Evolutionary conservation across 1,139 yeast species (phyloP).

Genomic region (Suhomyces coccinellae): DNA sequence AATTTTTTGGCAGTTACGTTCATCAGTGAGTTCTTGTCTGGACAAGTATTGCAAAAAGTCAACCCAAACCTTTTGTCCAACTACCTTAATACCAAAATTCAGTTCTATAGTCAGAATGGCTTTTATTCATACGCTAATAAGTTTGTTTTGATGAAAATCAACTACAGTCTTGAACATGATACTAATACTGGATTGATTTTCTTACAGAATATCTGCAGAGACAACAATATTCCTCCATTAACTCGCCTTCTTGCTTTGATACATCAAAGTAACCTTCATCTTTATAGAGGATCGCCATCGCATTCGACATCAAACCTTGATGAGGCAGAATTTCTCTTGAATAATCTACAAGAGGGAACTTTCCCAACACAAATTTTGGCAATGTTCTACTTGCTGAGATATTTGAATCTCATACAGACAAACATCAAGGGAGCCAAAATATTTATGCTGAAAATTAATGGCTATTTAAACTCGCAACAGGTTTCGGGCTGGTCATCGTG

Average conservation of each 20-base stretch:
- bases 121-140: constrained; percentile 20
- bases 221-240: constrained; percentile 16
- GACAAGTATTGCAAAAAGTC: constrained; percentile 31
- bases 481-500: constrained; percentile 24
- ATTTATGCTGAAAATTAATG: constrained; percentile 26
- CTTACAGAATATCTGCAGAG: constrained; percentile 23
- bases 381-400: constrained; percentile 26
- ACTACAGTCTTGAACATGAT: constrained; percentile 27
- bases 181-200: constrained; percentile 26
- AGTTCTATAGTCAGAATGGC: constrained; percentile 19
- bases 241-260: constrained; percentile 24
- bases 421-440: constrained; percentile 22
- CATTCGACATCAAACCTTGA: constrained; percentile 17
- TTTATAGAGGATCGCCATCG: constrained; percentile 31
- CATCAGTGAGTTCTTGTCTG: constrained; percentile 33
- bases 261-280: constrained; percentile 25
- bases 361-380: constrained; percentile 33
- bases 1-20: constrained; percentile 23
- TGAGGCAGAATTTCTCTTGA: constrained; percentile 16
- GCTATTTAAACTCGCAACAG: constrained; percentile 27
- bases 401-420: constrained; percentile 26
- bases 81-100: constrained; percentile 29
- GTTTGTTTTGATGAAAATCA: constrained; percentile 31
- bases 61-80: constrained; percentile 26
- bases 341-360: neutral